Conservation (phyloP, 139 green algal genomes). For the Closterium sp. region DNA sequence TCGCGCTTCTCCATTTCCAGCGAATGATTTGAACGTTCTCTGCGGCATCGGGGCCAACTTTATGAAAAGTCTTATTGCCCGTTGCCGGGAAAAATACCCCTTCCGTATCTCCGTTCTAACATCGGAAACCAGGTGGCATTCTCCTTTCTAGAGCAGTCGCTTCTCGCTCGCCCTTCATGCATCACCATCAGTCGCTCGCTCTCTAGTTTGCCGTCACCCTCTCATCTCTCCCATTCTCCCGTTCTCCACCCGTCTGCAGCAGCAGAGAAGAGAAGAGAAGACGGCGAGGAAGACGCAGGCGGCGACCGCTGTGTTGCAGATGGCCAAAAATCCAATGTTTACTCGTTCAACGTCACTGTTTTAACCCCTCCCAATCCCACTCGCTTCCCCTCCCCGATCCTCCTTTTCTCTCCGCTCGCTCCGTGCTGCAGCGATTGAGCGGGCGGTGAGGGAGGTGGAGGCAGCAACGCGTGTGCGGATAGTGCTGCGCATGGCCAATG, state of each 20-base stretch:
- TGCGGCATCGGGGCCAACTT: too few relatives aligned
- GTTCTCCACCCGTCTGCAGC: neutral
- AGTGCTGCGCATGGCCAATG: neutral
- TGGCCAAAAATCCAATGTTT: too few relatives aligned
- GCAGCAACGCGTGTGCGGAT: neutral
- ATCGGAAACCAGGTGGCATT: neutral
- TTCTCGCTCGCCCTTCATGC: neutral
- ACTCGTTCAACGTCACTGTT: too few relatives aligned
- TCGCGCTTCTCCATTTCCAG: neutral
- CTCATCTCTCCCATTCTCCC: too few relatives aligned
- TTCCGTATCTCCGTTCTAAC: too few relatives aligned
- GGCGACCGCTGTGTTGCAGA: neutral
- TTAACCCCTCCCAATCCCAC: neutral
- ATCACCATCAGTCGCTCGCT: too few relatives aligned
- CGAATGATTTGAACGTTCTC: neutral
- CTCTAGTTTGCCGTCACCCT: neutral
- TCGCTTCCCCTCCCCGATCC: neutral
- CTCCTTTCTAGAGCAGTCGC: neutral
- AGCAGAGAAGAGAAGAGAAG: neutral
- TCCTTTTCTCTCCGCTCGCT: neutral
- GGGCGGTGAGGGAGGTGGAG: neutral
- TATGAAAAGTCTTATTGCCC: too few relatives aligned
- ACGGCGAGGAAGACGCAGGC: neutral
- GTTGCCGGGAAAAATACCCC: too few relatives aligned
- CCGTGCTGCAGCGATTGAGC: neutral